Evolutionary conservation across 306 rosid genomes (phyloP).

Genomic region (Vigna reflexopilosa): DNA sequence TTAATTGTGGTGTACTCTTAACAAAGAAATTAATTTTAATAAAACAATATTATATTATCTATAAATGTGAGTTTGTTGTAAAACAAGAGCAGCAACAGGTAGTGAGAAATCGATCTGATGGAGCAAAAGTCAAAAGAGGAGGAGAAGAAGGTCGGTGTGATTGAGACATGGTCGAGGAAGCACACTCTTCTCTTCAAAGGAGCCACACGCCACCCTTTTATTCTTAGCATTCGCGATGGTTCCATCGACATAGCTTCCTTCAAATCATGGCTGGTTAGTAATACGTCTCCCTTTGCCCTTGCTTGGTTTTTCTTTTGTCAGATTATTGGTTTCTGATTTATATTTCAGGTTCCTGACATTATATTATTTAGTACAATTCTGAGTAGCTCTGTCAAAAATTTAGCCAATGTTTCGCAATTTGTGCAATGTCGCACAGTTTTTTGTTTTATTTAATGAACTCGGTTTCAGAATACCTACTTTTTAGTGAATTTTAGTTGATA

Average conservation of each 20-base stretch:
- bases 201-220: conserved; percentile 82
- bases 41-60: not conserved
- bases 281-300: not conserved
- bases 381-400: not conserved
- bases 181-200: conserved; percentile 61
- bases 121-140: conserved; percentile 40
- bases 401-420: not conserved
- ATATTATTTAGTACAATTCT: not conserved
- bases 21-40: not conserved
- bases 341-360: no score
- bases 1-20: not conserved
- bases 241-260: conserved; percentile 66
- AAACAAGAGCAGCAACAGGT: no score
- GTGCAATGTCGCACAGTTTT: no score
- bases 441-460: not conserved
- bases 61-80: not conserved
- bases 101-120: conserved; percentile 30
- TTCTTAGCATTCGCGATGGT: conserved; percentile 71
- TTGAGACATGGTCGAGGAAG: conserved; percentile 71
- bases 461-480: no score
- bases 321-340: no score
- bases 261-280: conserved; percentile 75
- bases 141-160: conserved; percentile 47
- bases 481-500: no score
- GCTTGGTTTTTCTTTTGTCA: no score